Base-by-base conservation (phyloP, 805 yeast species). In the Wickerhamomyces kurtzmanii region DNA sequence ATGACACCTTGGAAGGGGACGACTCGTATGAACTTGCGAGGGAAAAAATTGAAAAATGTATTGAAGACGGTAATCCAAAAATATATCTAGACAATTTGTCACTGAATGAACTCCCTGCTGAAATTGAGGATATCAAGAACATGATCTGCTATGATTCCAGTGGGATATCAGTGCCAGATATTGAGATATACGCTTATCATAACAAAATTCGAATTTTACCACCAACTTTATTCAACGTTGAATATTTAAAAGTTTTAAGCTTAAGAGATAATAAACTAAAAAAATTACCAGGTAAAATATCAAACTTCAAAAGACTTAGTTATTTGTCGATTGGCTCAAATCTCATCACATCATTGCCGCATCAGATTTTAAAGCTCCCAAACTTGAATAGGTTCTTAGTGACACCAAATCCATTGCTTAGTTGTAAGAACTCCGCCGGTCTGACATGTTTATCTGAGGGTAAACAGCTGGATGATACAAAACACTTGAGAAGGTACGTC, bases 321-420 rank as follows among this genome's bases (percentile, higher is more conserved):
- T 69, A 70, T 27, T 47, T 75, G 22, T 64, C 71, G n/a, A 37
- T 74, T 8, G 65, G 68, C 6, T 55, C 65, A 14, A 75, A 75
- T 40, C 59, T 67, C 31, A 42, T 75, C 21, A 59, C 58, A 28
- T 66, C 55, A 30, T 45, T 74, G 12, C 81, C 82, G 0, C 63
- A 59, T 33, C 69, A 69, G 33, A 63, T 74, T 6, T 45, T 75
- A n/a, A 51, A 60, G 5, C 47, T 75, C 10, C 51, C 59, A 1
- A 41, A 51, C 3, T 42, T 75, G 18, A 47, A 52, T 12, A 59
- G 61, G 2, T 49, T 75, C n/a, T 51, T 68, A 10, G 65, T 76
- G 1, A 65, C 78, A 17, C 80, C 80, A 1, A 74, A 74, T 36
- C 68, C 70, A 6, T 54, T n/a, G n/a, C n/a, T n/a, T n/a, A n/a